phyloP scores from a whole-genome alignment of 2,329 filamentous ascomycete species.

The Aspergillus calidoustus region DNA sequence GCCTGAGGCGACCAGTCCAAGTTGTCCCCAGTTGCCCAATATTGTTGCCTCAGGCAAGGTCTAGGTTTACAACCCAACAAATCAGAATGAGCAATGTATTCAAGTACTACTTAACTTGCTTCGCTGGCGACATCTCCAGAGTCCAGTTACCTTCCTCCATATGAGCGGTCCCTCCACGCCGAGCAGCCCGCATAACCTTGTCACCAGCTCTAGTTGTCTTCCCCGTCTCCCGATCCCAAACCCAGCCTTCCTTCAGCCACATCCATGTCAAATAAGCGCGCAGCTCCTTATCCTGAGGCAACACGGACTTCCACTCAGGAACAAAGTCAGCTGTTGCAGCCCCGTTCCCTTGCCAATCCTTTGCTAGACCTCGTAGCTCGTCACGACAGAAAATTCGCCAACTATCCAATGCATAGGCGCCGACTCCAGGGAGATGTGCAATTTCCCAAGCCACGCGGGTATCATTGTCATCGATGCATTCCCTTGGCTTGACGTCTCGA shows the following conservation, averaged over 20 bases:
- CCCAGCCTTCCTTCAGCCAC: constrained; percentile 85
- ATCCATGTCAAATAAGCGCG: constrained; percentile 85
- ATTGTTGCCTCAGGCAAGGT: constrained; percentile 12
- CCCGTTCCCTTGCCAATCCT: constrained; percentile 67
- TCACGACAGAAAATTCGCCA: constrained; percentile 96
- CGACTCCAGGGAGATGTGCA: constrained; percentile 76
- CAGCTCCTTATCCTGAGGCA: constrained; percentile 86
- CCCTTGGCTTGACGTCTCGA: constrained; percentile 52
- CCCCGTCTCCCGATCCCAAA: constrained; percentile 77
- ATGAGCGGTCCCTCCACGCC: constrained; percentile 46
- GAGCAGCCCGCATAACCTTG: constrained; percentile 43
- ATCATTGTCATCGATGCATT: constrained; percentile 54
- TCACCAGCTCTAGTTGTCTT: constrained; percentile 46
- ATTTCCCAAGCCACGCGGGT: constrained; percentile 75
- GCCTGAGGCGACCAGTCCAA: background rate
- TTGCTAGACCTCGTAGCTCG: constrained; percentile 67
- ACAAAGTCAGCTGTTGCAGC: constrained; percentile 61
- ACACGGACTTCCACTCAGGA: constrained; percentile 88
- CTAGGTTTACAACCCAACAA: background rate
- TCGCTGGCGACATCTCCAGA: constrained; percentile 39
- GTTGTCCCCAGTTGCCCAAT: background rate
- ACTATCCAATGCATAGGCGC: constrained; percentile 82
- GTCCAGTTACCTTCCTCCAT: constrained; percentile 48
- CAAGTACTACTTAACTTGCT: constrained; percentile 17
- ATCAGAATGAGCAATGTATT: too few species aligned